These are phyloP conservation scores for Diaporthe capsici DNA, from an alignment of 2,329 filamentous ascomycete genomes.

Conservation along the genomic window DNA sequence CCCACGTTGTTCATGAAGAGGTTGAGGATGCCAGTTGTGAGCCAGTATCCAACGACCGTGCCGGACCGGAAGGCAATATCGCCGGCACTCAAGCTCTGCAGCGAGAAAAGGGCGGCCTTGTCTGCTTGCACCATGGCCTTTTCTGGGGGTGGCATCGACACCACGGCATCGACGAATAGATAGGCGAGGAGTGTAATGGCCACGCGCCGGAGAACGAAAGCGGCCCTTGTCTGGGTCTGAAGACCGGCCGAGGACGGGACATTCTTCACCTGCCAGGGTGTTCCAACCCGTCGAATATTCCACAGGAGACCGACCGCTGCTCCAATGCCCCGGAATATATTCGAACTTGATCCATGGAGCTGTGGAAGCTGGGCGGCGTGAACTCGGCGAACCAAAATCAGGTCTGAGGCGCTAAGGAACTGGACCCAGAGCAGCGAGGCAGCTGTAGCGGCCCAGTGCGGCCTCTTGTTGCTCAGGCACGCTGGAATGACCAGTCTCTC, in stretches of 20 bases:
- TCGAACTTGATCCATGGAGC: not conserved
- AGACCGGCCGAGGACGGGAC: not conserved
- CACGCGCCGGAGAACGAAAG: not conserved
- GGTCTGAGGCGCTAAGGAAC: slow-evolving; percentile 30
- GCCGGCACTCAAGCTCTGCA: not conserved
- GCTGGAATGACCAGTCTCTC: not conserved
- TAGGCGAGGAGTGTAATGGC: slow-evolving; percentile 5
- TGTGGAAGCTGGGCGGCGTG: not conserved
- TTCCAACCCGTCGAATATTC: slow-evolving; percentile 20
- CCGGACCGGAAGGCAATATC: slow-evolving; percentile 2
- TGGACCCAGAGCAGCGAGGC: slow-evolving; percentile 34
- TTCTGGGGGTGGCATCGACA: slow-evolving; percentile 25
- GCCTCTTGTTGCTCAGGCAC: not conserved
- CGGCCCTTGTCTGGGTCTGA: not conserved
- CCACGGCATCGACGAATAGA: slow-evolving; percentile 8
- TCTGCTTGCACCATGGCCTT: slow-evolving; percentile 17
- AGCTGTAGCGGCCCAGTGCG: slow-evolving; percentile 28
- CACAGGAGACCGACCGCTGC: not conserved
- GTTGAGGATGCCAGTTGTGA: slow-evolving; percentile 16
- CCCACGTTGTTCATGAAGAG: slow-evolving; percentile 33
- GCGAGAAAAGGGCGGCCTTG: slow-evolving; percentile 22
- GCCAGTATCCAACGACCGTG: slow-evolving; percentile 22
- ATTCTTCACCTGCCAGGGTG: slow-evolving; percentile 21
- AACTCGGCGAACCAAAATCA: not conserved
- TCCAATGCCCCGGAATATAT: not conserved